Conservation (phyloP, 495 filamentous ascomycete species). For the Aspergillus sclerotioniger region DNA sequence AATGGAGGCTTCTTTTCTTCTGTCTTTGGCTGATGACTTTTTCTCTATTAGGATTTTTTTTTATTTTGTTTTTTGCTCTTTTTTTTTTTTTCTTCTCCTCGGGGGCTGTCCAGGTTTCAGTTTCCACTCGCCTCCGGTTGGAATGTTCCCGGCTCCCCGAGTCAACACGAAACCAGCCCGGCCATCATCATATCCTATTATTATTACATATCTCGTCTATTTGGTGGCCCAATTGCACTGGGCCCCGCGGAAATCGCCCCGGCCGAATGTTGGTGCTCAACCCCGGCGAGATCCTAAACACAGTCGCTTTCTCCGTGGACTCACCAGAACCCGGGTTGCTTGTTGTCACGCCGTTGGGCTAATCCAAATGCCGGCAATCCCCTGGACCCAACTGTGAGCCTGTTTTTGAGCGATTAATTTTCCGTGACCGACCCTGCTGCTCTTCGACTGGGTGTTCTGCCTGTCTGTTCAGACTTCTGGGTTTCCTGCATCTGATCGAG, state of each 20-base stretch:
- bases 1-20: not conserved
- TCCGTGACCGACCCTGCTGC: not conserved
- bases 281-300: not conserved
- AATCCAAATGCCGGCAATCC: not conserved
- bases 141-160: not conserved
- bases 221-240: not conserved
- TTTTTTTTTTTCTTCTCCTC: not conserved
- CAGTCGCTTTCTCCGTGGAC: not conserved
- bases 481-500: not conserved
- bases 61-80: not conserved
- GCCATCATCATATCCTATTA: not conserved
- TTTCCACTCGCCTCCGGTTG: not conserved
- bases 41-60: not conserved
- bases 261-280: not conserved
- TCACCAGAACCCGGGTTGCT: not conserved
- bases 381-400: not conserved
- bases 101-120: not conserved
- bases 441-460: not conserved
- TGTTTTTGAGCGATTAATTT: not conserved
- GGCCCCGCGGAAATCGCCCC: conserved; percentile 1
- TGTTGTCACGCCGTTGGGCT: not conserved
- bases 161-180: not conserved
- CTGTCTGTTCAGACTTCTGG: not conserved
- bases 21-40: not conserved
- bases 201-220: not conserved